These are phyloP conservation scores for Litchi chinensis DNA, from an alignment of 345 rosid species.

Conservation along the genomic window DNA sequence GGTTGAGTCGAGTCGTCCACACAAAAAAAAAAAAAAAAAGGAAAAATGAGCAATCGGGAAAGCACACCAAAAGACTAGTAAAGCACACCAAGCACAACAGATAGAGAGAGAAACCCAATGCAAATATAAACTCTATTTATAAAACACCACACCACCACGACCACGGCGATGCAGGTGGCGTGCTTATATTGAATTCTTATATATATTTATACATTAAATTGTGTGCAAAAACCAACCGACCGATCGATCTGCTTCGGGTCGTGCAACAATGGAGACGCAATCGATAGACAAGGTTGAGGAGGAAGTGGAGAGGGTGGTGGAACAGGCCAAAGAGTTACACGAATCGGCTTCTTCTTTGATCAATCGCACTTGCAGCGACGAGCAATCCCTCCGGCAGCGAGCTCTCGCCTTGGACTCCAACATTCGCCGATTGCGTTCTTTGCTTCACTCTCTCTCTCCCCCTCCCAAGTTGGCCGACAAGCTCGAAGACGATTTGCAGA, in stretches of 20 bases:
- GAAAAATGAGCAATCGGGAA: not conserved
- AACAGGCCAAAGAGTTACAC: conserved; percentile 78
- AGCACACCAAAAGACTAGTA: conserved; percentile 11
- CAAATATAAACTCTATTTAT: not conserved
- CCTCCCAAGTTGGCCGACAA: conserved; percentile 55
- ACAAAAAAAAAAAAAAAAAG: no score
- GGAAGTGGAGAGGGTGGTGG: conserved; percentile 62
- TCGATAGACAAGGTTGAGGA: conserved; percentile 50
- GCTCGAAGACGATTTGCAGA: conserved; percentile 88
- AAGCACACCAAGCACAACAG: not conserved
- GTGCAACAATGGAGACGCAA: not conserved
- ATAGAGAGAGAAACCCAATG: not conserved
- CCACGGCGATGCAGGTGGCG: not conserved
- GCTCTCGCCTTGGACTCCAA: conserved; percentile 72
- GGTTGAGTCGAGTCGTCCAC: not conserved
- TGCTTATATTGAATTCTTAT: not conserved
- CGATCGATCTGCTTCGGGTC: not conserved
- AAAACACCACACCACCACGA: not conserved
- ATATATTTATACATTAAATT: no score
- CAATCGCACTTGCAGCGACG: conserved; percentile 58
- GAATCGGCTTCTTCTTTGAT: conserved; percentile 65
- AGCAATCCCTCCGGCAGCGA: conserved; percentile 67
- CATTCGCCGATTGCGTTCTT: conserved; percentile 64
- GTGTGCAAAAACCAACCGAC: no score
- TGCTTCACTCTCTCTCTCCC: conserved; percentile 29